Base-by-base conservation (phyloP, 139 green algal species). In the Trebouxia sp. region DNA sequence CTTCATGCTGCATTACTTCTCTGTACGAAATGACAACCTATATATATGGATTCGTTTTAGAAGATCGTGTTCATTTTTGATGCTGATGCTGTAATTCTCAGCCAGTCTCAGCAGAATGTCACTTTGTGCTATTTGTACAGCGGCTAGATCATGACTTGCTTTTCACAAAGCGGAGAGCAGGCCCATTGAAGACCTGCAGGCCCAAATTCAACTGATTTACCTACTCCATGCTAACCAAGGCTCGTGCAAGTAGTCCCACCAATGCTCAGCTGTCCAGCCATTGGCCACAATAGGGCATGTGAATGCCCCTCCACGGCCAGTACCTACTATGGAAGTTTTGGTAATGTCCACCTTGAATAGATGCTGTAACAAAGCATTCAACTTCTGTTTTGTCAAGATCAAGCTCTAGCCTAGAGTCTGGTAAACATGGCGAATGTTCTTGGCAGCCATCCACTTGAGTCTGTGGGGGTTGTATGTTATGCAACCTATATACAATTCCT, bases 271-370 rank as follows among this genome's bases (percentile, higher is more conserved):
- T 69, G 58, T 69, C 58, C 58, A 69, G 28, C 58, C 58, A 28
- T 69, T 69, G 24, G 11, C 24, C 30, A 30, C 30, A 30, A 3
- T 43, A 6, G 30, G 58, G 58, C 58, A 69, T 39, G 58, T 39
- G 32, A 69, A 69, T 26, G 58, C 58, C 58, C 58, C 58, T 69
- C 58, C 30, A 39, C 12, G 11, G 5, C 58, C 58, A 69, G 58
- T 30, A 39, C 58, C 58, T 69, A 39, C 32, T 28, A 69, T 69
- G 58, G 30, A 30, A 22, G 12, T 30, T 39, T 69, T 69, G 58
- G 6, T 69, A 30, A 69, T 69, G 58, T 69, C 58, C 26, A 69
- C 58, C 32, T 69, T 69, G 58, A 69, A 69, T 30, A 69, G 42
- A 30, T 69, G 30, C 58, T 69, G 58, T 30, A 69, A 30, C 30